Evolutionary conservation across 306 rosid species (phyloP).

Genomic region (Hippophae rhamnoides): DNA sequence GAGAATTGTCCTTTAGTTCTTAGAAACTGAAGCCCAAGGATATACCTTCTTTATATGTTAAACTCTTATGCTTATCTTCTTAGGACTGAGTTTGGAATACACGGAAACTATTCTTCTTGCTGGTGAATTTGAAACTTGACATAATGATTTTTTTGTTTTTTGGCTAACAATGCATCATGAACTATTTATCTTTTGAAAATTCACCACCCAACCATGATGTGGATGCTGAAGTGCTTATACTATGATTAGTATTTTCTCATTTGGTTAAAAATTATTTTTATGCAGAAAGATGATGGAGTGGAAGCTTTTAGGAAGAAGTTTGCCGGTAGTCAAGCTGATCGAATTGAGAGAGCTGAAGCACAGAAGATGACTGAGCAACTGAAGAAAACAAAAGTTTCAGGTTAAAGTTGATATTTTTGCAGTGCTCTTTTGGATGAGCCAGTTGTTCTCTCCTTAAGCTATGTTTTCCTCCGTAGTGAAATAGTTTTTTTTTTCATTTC

Average conservation of each 20-base stretch:
- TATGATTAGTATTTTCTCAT: not conserved
- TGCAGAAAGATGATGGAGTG: slow-evolving; percentile 84
- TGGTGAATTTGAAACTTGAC: too few relatives aligned
- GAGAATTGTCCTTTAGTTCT: too few relatives aligned
- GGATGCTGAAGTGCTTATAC: not conserved
- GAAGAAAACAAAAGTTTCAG: slow-evolving; percentile 65
- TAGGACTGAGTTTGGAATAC: too few relatives aligned
- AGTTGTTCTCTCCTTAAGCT: not conserved
- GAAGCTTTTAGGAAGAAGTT: slow-evolving; percentile 54
- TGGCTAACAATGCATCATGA: too few relatives aligned
- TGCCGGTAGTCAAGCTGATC: slow-evolving; percentile 97
- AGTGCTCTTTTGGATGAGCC: not conserved
- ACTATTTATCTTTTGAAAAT: too few relatives aligned
- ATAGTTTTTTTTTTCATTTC: too few relatives aligned
- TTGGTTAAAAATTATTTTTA: slow-evolving; percentile 6
- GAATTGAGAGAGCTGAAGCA: slow-evolving; percentile 64
- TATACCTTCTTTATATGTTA: too few relatives aligned
- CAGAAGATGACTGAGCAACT: slow-evolving; percentile 52
- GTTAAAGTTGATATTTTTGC: slow-evolving; percentile 15
- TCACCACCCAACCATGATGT: not conserved
- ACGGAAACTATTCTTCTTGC: too few relatives aligned
- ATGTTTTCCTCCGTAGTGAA: too few relatives aligned
- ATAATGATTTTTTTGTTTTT: too few relatives aligned
- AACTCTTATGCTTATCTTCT: too few relatives aligned
- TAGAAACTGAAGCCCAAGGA: too few relatives aligned